Evolutionary conservation across 352 stramenopile species (phyloP).

Genomic region (Hyaloperonospora brassicae): DNA sequence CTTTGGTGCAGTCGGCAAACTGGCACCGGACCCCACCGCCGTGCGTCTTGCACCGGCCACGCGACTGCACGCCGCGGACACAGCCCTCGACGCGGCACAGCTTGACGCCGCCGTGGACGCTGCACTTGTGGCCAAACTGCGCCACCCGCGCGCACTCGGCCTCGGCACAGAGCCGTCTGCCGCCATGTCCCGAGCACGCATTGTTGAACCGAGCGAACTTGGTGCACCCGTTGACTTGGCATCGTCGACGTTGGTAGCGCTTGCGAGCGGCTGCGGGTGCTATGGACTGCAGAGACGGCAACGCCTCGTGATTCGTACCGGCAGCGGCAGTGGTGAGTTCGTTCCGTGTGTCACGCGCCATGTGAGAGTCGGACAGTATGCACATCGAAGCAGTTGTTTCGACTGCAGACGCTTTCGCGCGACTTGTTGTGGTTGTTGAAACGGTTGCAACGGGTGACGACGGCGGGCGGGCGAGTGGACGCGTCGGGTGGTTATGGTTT

Average conservation of each 20-base stretch:
- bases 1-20: constrained; percentile 66
- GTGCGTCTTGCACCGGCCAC: constrained; percentile 82
- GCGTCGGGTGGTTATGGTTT: constrained; percentile 29
- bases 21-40: constrained; percentile 81
- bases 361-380: no score
- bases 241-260: constrained; percentile 56
- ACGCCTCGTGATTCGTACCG: no score
- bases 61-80: constrained; percentile 67
- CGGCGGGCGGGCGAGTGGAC: no score
- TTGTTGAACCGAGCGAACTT: constrained; percentile 82
- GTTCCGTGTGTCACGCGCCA: no score
- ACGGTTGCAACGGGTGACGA: background rate
- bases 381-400: background rate
- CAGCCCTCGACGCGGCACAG: constrained; percentile 66
- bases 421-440: background rate
- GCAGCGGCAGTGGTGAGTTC: no score
- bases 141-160: constrained; percentile 58
- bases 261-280: constrained; percentile 18
- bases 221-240: constrained; percentile 51
- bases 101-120: constrained; percentile 66
- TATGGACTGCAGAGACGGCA: no score
- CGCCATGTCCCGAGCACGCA: constrained; percentile 60
- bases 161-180: constrained; percentile 62
- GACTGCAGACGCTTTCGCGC: no score
- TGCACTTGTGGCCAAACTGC: constrained; percentile 80